Base-by-base conservation (phyloP, 139 green algal species). In the Chlamydomonas sp. region DNA sequence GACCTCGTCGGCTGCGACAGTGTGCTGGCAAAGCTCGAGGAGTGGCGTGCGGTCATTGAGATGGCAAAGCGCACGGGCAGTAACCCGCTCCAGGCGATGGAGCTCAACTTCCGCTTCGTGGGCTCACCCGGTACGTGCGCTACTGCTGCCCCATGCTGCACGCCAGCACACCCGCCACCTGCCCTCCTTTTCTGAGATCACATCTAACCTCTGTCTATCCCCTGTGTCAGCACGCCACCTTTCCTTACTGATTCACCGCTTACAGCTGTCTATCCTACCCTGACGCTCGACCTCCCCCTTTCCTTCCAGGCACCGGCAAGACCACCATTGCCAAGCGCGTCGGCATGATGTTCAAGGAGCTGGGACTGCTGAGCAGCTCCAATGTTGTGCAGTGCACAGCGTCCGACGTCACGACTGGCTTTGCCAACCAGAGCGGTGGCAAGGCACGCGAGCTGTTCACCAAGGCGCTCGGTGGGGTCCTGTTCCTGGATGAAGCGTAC, bases 401-500 rank as follows among this genome's bases (percentile, higher is more conserved):
- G 0, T 71, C 37, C 0, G 75, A 85, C 66, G 75, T 85, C 36
- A 50, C 75, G 35, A 82, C 79, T 6, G 79, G 79, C 10, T 85
- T 79, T 33, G 65, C 39, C 16, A 69, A 57, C 59, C 79, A 85
- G 67, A 35, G 37, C 16, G 26, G 38, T 29, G 66, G 69, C 58
- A 78, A 85, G 75, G 81, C 79, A 10, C 50, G 75, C 22, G 66
- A 76, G 65, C 33, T 82, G 30, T 81, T 85, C 64, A 43, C 78
- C 31, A 65, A 70, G 60, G 75, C 72, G 0, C 38, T 80, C 43
- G 79, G 79, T 5, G 35, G 57, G 1, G 79, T 85, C 48, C 66
- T 85, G 38, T 85, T 85, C 66, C 80, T 85, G 30, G 75, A 85
- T 69, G 75, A 85, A 66, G 79, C 79, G 3, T 85, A 81, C 79